Evolutionary conservation across 2,329 filamentous ascomycete species (phyloP).

Genomic region (Orbilia ellipsospora): DNA sequence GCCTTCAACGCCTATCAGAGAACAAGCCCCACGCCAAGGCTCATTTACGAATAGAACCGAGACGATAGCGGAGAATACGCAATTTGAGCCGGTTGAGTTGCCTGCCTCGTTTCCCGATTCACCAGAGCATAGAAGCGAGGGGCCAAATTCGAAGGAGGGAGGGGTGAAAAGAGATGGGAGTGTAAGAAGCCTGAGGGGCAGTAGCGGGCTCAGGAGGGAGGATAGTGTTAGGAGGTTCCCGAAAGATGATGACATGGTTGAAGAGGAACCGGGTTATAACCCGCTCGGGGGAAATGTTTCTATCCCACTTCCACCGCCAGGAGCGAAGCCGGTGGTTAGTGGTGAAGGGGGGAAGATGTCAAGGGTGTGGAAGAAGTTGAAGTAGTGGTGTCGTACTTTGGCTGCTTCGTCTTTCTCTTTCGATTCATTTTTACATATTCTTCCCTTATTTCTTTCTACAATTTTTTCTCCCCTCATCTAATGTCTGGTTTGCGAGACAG

Average conservation of each 20-base stretch:
- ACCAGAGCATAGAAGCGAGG: not conserved
- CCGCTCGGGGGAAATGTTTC: conserved; percentile 46
- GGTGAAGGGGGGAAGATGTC: conserved; percentile 46
- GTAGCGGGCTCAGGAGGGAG: conserved; percentile 8
- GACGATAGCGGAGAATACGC: conserved; percentile 15
- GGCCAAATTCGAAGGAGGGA: not conserved
- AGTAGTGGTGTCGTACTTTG: conserved; percentile 9
- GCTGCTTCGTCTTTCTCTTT: not conserved
- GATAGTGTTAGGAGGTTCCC: conserved; percentile 19
- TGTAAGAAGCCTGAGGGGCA: conserved; percentile 9
- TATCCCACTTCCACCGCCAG: conserved; percentile 33
- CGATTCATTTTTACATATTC: conserved; percentile 7
- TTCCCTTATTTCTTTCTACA: not conserved
- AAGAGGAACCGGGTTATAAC: conserved; percentile 46
- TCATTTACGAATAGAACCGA: conserved; percentile 22
- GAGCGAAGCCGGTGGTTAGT: not conserved
- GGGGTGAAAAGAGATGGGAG: conserved; percentile 1
- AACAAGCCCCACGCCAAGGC: conserved; percentile 22
- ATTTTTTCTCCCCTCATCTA: not conserved
- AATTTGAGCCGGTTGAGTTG: conserved; percentile 36
- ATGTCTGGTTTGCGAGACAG: too few relatives aligned
- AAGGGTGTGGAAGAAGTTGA: conserved; percentile 52
- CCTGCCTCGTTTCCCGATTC: conserved; percentile 40
- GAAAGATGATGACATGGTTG: conserved; percentile 38
- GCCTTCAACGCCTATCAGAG: conserved; percentile 34